Evolutionary conservation across 495 filamentous ascomycete genomes (phyloP).

Genomic region (Polyplosphaeria fusca): DNA sequence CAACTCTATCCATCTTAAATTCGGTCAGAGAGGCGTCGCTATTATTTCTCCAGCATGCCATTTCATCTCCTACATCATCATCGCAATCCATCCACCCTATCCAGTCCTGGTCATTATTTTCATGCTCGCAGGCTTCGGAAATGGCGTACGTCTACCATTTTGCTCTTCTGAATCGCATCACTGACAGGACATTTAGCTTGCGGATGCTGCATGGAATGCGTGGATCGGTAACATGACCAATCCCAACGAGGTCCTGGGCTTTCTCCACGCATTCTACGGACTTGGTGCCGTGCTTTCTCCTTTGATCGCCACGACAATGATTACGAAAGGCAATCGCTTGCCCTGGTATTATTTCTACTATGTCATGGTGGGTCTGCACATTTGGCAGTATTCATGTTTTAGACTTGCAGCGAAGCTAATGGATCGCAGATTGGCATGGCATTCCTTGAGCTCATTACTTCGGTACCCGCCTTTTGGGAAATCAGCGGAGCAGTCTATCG

Average conservation of each 20-base stretch:
- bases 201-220: conserved; percentile 64
- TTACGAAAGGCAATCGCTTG: conserved; percentile 45
- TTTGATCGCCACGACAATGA: conserved; percentile 56
- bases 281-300: conserved; percentile 56
- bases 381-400: background rate
- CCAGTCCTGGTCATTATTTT: conserved; percentile 58
- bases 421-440: conserved; percentile 57
- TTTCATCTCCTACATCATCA: conserved; percentile 60
- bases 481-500: conserved; percentile 62
- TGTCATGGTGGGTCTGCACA: conserved; percentile 49
- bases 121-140: conserved; percentile 60
- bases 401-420: background rate
- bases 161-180: too few relatives aligned
- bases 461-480: conserved; percentile 61
- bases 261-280: conserved; percentile 59
- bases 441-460: conserved; percentile 56
- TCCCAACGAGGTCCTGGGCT: conserved; percentile 56
- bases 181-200: too few relatives aligned
- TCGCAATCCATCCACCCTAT: conserved; percentile 58
- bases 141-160: too few relatives aligned
- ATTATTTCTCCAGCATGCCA: conserved; percentile 62
- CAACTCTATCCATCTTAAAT: conserved; percentile 53
- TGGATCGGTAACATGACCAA: conserved; percentile 64
- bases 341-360: conserved; percentile 63
- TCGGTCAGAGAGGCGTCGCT: conserved; percentile 75